Evolutionary conservation across 192 early-diverging fungal genomes (phyloP), one percentile per base, ranked within the genome.

Genomic region (Coemansia sp.): DNA sequence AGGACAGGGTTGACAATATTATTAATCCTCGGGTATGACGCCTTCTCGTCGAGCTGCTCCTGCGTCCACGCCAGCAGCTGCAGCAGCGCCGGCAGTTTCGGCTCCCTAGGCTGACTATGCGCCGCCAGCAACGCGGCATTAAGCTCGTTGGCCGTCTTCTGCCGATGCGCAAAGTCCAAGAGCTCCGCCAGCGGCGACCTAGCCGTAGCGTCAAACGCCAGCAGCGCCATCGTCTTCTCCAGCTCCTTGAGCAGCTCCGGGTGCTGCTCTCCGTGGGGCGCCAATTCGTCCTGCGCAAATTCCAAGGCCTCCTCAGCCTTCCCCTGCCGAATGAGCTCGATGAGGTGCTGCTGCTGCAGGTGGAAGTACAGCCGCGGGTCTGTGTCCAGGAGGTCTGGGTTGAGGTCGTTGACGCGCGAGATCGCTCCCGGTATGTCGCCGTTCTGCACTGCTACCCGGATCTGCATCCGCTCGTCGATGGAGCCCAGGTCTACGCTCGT

Each of bases 251-350:
- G 72, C 81, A 99, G 92, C 77, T 98, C 98, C 8, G 96, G 95
- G 81, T 79, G 93, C 72, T 98, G 95, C 79, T 98, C 96, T 5
- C 97, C 98, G 33, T 93, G 88, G n/a, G 96, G 94, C 14, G 97
- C 96, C 77, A 99, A 83, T 75, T 98, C 97, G 42, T 98, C 97
- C 69, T 94, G 93, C 6, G 98, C 98, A 87, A 98, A 99, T 70
- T 92, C 90, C 19, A 99, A 81, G 0, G 96, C 98, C 54, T 93
- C 94, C 37, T 77, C 78, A 21, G 94, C 85, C 48, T 87, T 73
- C 6, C 95, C 95, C 50, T 85, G 73, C 6, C 95, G 87, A 67
- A 99, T 99, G 24, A 92, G 86, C 70, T 99, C 98, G 73, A 99
- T 98, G 13, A 99, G 80, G 17, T 93, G 90, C 82, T 99, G 98